A percentile compares a stretch with the other conserved stretches of the same genome.
phyloP scores from a whole-genome alignment of 768 basidiomycete genomes.

The Boletus sp. region DNA sequence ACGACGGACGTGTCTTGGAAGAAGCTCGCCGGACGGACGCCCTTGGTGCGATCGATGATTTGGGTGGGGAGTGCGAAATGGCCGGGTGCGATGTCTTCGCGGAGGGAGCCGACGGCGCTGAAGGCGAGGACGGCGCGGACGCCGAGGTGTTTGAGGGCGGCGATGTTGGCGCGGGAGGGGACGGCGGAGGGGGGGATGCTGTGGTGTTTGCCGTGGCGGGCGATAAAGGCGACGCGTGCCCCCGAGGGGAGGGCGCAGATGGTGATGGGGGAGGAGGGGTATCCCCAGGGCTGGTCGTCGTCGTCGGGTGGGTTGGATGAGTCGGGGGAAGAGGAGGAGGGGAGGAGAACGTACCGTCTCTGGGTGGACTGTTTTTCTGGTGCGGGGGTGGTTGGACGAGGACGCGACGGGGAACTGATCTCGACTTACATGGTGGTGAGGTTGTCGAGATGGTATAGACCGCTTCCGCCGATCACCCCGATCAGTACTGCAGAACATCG shows the following conservation, averaged over 20 bases:
- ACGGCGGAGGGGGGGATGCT: slow-evolving; percentile 76
- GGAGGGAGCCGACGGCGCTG: slow-evolving; percentile 91
- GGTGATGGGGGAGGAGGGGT: slow-evolving; percentile 87
- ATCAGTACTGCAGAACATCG: slow-evolving; percentile 55
- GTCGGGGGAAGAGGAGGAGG: neutral
- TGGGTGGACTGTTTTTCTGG: slow-evolving; percentile 72
- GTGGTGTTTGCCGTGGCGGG: slow-evolving; percentile 87
- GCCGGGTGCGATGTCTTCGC: slow-evolving; percentile 90
- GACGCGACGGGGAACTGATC: neutral
- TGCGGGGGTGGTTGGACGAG: neutral
- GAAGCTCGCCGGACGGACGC: slow-evolving; percentile 83
- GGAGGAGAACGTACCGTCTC: slow-evolving; percentile 61
- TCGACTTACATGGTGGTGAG: slow-evolving; percentile 75
- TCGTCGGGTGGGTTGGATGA: neutral
- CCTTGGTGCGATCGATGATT: slow-evolving; percentile 97
- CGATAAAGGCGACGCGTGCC: slow-evolving; percentile 80
- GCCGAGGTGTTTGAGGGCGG: slow-evolving; percentile 90
- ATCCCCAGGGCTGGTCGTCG: slow-evolving; percentile 79
- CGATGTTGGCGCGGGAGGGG: slow-evolving; percentile 89
- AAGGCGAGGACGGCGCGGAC: slow-evolving; percentile 89
- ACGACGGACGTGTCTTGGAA: slow-evolving; percentile 83
- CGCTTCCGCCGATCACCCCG: slow-evolving; percentile 90
- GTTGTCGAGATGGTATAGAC: slow-evolving; percentile 91
- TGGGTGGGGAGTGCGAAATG: slow-evolving; percentile 86
- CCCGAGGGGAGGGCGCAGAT: slow-evolving; percentile 87